Evolutionary conservation across 2,329 filamentous ascomycete species (phyloP), one percentile per base, ranked within the genome.

Genomic region (Pseudonectria foliicola): DNA sequence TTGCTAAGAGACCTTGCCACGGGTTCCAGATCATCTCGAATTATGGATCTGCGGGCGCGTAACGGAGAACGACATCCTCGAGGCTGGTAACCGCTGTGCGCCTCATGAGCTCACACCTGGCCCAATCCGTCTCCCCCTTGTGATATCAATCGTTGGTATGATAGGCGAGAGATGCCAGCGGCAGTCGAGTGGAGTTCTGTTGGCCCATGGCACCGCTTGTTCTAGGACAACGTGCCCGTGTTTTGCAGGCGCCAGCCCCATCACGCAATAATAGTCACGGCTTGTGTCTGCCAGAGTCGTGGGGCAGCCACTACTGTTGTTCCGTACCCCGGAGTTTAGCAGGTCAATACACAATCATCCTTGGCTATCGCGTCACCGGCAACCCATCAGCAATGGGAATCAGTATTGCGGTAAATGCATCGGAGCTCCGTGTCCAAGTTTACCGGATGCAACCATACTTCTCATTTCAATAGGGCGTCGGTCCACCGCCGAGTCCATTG

Each of bases 311-410:
- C 14, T 21, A 13, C 25, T 27, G 15, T 18, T 31, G 15, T 10
- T 34, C 13, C 13, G 14, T 15, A 14, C 15, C 14, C 29, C 29
- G 35, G 40, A 31, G 34, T 29, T 31, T 21, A 21, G 18, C 16
- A 12, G 24, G 13, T 12, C 13, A 15, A 29, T 27, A 15, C 43
- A 44, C 35, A 46, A 46, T 46, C 39, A 42, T 42, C 38, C 38
- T 42, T 38, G 38, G 28, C 11, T 29, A 44, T 46, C 31, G 28
- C 44, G 44, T 43, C 44, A 46, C 37, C 35, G 27, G 26, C n/a
- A 40, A 31, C 39, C 39, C 37, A 42, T 44, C 28, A 35, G 10
- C 24, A 4, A 6, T 3, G 6, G 11, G 13, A 31, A 21, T 8
- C 5, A 21, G 18, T 21, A n/a, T 8, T 21, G 18, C 8, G 18